These are phyloP conservation scores for Epichloe aotearoae DNA, from an alignment of 2,329 filamentous ascomycete genomes.

Conservation along the genomic window DNA sequence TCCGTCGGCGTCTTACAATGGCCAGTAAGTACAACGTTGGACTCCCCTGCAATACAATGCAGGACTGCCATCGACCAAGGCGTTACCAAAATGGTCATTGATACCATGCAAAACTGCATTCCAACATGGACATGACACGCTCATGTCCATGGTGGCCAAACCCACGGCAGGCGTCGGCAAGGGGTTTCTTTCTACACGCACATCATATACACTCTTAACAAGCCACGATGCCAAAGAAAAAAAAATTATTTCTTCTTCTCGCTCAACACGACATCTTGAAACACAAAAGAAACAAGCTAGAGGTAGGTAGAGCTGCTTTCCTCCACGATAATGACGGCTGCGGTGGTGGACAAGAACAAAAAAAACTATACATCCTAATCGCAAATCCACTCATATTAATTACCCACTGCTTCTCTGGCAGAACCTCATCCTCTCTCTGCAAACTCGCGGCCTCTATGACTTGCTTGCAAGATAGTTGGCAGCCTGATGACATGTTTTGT, in stretches of 20 bases:
- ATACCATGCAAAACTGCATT: too few species aligned
- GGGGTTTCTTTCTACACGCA: too few species aligned
- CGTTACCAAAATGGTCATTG: too few species aligned
- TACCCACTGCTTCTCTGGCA: background rate
- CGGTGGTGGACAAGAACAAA: background rate
- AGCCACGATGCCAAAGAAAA: too few species aligned
- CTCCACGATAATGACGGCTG: background rate
- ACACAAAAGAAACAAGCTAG: background rate
- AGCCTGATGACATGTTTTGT: conserved; percentile 22
- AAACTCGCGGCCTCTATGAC: conserved; percentile 23
- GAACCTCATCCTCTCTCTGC: background rate
- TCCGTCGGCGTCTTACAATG: too few species aligned
- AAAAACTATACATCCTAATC: background rate
- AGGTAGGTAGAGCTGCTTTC: background rate
- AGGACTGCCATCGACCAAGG: too few species aligned
- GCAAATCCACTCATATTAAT: background rate
- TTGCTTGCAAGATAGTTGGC: conserved; percentile 44
- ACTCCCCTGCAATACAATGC: too few species aligned
- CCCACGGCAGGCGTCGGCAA: too few species aligned
- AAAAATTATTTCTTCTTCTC: background rate
- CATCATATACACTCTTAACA: too few species aligned
- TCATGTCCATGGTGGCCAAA: too few species aligned
- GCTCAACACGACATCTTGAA: background rate
- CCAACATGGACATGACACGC: too few species aligned
- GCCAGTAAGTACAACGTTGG: too few species aligned